Conservation (phyloP, 2,329 filamentous ascomycete genomes). For the Botrytis aclada region DNA sequence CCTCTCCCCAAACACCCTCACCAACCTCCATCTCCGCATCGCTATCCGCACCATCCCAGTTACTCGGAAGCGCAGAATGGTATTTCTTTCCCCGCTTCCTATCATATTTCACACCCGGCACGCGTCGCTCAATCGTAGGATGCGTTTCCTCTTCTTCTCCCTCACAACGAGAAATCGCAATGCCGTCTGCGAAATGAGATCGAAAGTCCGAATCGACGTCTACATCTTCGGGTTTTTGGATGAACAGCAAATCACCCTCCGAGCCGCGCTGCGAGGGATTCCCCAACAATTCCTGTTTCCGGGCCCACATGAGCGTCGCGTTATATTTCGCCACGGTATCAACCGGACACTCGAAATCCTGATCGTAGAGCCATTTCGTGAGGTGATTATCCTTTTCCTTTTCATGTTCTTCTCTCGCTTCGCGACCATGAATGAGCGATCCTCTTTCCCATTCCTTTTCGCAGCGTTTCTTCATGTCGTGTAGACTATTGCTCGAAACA, state of each 20-base stretch:
- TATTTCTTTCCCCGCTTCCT: neutral
- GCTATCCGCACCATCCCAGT: neutral
- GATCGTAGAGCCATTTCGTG: neutral
- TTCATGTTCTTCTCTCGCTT: neutral
- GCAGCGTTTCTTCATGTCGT: neutral
- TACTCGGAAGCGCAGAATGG: neutral
- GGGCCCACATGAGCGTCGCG: neutral
- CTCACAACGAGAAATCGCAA: neutral
- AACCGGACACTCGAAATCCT: neutral
- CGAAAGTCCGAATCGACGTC: neutral
- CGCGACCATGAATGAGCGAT: neutral
- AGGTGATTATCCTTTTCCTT: too few species aligned
- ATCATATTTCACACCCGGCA: neutral
- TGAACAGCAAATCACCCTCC: neutral
- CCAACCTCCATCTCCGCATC: neutral
- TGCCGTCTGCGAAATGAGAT: neutral
- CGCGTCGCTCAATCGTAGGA: neutral
- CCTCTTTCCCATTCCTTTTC: neutral
- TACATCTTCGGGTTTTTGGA: neutral
- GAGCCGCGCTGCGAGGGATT: neutral
- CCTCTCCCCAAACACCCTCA: neutral
- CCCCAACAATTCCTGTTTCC: neutral
- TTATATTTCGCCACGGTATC: rapidly evolving
- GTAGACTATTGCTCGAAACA: neutral
- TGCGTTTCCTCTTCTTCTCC: neutral